Percentiles rank a stretch among this genome's conserved stretches.
Evolutionary conservation across 2,329 filamentous ascomycete species (phyloP).

Genomic region (Aspergillus cejpii): DNA sequence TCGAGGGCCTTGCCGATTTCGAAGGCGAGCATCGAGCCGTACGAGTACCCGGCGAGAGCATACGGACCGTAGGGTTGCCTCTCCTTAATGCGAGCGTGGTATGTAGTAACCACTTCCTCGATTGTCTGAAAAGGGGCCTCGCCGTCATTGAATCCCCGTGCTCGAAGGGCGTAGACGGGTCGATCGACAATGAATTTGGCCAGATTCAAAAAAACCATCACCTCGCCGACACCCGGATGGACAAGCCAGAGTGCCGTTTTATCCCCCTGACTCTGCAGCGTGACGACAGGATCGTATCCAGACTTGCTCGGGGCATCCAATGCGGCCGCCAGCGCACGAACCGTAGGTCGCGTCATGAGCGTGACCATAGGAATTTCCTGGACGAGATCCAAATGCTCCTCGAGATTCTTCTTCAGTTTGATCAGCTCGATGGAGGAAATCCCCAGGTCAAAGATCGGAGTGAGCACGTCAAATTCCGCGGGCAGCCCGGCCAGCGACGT

Average conservation of each 20-base stretch:
- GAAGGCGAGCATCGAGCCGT: constrained; percentile 47
- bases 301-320: constrained; percentile 10
- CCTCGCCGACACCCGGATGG: constrained; percentile 37
- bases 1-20: constrained; percentile 47
- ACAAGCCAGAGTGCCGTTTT: constrained; percentile 32
- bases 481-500: constrained; percentile 6
- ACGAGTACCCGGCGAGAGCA: constrained; percentile 48
- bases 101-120: constrained; percentile 37
- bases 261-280: constrained; percentile 19
- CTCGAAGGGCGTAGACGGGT: constrained; percentile 13
- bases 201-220: constrained; percentile 36
- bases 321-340: constrained; percentile 25
- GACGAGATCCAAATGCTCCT: constrained; percentile 21
- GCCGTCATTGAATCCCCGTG: constrained; percentile 18
- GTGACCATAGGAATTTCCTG: constrained; percentile 35
- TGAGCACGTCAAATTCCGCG: constrained; percentile 13
- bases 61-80: constrained; percentile 48
- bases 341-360: constrained; percentile 26
- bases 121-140: constrained; percentile 37
- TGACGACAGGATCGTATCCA: constrained; percentile 30
- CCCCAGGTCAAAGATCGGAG: constrained; percentile 25
- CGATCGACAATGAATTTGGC: constrained; percentile 13
- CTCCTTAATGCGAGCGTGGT: constrained; percentile 37
- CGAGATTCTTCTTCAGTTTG: constrained; percentile 33
- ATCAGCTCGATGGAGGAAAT: constrained; percentile 39